Evolutionary conservation across 2,329 filamentous ascomycete species (phyloP), one percentile per base, ranked within the genome.

Genomic region (Phaeosphaeria sp.): DNA sequence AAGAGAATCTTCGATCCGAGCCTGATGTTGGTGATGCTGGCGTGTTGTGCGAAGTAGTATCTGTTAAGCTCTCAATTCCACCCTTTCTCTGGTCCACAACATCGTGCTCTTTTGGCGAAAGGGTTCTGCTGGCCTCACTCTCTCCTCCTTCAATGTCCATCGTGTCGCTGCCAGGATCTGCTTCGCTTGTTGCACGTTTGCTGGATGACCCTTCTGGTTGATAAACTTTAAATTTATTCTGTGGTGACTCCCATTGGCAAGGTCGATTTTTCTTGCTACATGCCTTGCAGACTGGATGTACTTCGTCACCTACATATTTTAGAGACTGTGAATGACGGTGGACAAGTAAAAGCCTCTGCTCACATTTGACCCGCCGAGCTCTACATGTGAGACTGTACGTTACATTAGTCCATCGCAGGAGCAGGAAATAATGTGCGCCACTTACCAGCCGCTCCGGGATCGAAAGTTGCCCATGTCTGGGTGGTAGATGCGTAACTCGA

Each of bases 361-460:
- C 36, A 71, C 72, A 74, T 50, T 74, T 73, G 17, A 74, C 72
- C 36, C 72, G 71, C 41, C 72, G 71, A 21, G 64, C 58, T 55
- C 72, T 63, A 55, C 72, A 74, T 15, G 71, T 73, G 39, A 71
- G 55, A 52, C 72, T 74, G 20, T 48, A 33, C 21, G 42, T 11
- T 22, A 18, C 43, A 22, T 58, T 43, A 65, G 58, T 41, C 50
- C 42, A 50, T 25, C 50, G 22, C 20, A 13, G 30, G 13, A 13
- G 9, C 51, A 18, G 36, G 27, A 22, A 21, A 20, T 11, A 50
- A 18, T 30, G 20, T 42, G 39, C 20, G 42, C 22, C 46, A 67
- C 69, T 64, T 36, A 74, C 72, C 72, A 74, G 47, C 72, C 72
- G 52, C 63, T 71, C 54, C 63, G 70, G 39, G 72, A 74, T 48